Percentiles rank a stretch among this genome's conserved stretches.
Conservation (phyloP, 2,329 filamentous ascomycete species). For the Fusarium decemcellulare region DNA sequence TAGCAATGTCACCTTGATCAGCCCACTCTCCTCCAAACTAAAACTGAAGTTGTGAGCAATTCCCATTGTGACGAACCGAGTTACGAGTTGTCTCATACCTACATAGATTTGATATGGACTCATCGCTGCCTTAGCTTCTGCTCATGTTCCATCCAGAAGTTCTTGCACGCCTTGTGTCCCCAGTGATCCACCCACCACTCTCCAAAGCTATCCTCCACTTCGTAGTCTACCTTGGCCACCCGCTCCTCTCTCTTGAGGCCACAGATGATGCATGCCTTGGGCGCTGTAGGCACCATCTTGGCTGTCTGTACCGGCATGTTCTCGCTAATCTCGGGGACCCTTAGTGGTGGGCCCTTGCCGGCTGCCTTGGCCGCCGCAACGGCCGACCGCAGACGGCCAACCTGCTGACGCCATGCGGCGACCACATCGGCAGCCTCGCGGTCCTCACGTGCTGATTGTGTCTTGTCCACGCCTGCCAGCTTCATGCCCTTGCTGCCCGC, state of each 20-base stretch:
- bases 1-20: neutral
- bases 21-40: neutral
- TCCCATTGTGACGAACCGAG: neutral
- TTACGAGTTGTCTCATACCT: neutral
- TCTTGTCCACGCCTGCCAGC: conserved; percentile 86
- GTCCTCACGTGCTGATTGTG: conserved; percentile 86
- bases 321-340: conserved; percentile 79
- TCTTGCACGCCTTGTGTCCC: conserved; percentile 83
- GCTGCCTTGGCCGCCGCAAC: conserved; percentile 76
- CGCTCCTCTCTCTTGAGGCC: conserved; percentile 91
- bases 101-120: conserved; percentile 12
- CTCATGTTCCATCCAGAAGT: conserved; percentile 89
- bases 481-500: conserved; percentile 90
- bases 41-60: neutral
- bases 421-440: conserved; percentile 86
- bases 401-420: conserved; percentile 79
- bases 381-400: conserved; percentile 81
- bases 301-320: conserved; percentile 77
- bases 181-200: conserved; percentile 97
- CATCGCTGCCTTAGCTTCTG: conserved; percentile 77
- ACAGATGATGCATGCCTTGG: conserved; percentile 86
- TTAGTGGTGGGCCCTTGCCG: conserved; percentile 62
- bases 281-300: conserved; percentile 81
- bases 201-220: conserved; percentile 91
- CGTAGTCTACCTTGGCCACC: conserved; percentile 79